Conservation (phyloP, 2,329 filamentous ascomycete species). For the Rachicladosporium sp. region DNA sequence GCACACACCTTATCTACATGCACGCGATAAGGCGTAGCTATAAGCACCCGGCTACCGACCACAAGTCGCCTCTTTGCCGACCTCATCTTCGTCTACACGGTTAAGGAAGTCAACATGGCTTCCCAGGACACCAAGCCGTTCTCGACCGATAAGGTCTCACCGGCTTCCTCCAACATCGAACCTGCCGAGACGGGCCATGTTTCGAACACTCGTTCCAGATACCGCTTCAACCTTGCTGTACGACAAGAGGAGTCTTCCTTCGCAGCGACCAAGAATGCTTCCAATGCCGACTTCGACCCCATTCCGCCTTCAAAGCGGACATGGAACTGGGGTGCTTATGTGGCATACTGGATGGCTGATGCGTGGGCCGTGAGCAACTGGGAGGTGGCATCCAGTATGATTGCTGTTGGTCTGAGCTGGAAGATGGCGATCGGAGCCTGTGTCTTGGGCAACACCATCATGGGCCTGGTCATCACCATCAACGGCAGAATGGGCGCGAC, state of each 20-base stretch:
- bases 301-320: slow-evolving; percentile 27
- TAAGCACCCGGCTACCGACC: too few species aligned
- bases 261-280: slow-evolving; percentile 21
- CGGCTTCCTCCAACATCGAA: slow-evolving; percentile 14
- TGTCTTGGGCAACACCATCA: slow-evolving; percentile 16
- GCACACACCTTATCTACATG: too few species aligned
- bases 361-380: slow-evolving; percentile 29
- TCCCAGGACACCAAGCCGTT: too few species aligned
- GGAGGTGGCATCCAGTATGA: slow-evolving; percentile 34
- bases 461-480: slow-evolving; percentile 33
- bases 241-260: slow-evolving; percentile 25
- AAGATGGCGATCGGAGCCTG: slow-evolving; percentile 37
- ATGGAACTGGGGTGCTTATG: slow-evolving; percentile 23
- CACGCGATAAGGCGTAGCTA: too few species aligned
- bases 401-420: slow-evolving; percentile 43
- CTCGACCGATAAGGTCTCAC: slow-evolving; percentile 11
- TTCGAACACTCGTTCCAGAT: slow-evolving; percentile 13
- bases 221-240: slow-evolving; percentile 21
- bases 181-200: slow-evolving; percentile 14
- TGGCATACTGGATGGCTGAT: slow-evolving; percentile 30
- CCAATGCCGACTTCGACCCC: slow-evolving; percentile 28
- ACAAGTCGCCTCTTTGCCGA: too few species aligned
- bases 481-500: slow-evolving; percentile 42
- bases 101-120: too few species aligned
- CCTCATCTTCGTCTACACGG: too few species aligned